Conservation (phyloP, 768 basidiomycete genomes). For the Auricularia sp. region DNA sequence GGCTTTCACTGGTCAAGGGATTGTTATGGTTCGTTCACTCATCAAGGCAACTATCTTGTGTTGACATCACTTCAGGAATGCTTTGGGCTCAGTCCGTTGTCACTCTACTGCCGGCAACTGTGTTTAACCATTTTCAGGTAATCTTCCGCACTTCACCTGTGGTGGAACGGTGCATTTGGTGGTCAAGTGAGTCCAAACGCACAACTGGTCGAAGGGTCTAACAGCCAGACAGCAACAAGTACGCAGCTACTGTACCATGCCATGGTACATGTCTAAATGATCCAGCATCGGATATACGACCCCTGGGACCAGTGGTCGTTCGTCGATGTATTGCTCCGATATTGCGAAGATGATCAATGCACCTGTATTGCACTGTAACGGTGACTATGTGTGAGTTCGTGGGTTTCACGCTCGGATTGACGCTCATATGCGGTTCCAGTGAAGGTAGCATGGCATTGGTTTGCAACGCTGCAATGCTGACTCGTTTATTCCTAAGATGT, state of each 20-base stretch:
- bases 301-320: slow-evolving; percentile 72
- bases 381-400: slow-evolving; percentile 41
- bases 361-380: slow-evolving; percentile 84
- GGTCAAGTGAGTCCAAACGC: slow-evolving; percentile 58
- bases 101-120: not conserved
- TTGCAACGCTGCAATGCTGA: not conserved
- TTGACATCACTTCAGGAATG: not conserved
- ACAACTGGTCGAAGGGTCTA: not conserved
- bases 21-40: slow-evolving; percentile 63
- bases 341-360: slow-evolving; percentile 85
- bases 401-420: not conserved
- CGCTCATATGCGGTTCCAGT: not conserved
- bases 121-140: slow-evolving; percentile 33
- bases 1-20: slow-evolving; percentile 82
- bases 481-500: slow-evolving; percentile 45
- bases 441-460: not conserved
- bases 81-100: not conserved
- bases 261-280: slow-evolving; percentile 3
- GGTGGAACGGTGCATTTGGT: slow-evolving; percentile 87
- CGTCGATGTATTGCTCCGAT: slow-evolving; percentile 81
- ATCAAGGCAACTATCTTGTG: too few relatives aligned
- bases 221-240: slow-evolving; percentile 20
- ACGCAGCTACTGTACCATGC: not conserved
- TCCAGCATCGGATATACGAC: slow-evolving; percentile 85
- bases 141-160: slow-evolving; percentile 83